These are phyloP conservation scores for Russula sp. DNA, from an alignment of 768 basidiomycete genomes.

Conservation along the genomic window DNA sequence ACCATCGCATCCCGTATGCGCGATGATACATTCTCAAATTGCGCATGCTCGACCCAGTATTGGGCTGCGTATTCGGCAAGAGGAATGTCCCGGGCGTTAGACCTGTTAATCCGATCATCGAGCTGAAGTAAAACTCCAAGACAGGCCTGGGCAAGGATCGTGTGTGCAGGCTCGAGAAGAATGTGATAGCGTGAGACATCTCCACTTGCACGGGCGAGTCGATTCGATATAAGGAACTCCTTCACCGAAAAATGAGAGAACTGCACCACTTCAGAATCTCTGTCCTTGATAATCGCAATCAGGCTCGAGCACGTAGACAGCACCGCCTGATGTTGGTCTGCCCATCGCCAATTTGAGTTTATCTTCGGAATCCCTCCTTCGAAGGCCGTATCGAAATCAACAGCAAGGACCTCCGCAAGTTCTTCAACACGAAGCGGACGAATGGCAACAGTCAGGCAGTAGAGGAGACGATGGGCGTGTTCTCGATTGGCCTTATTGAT, in stretches of 20 bases:
- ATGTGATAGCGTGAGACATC: neutral
- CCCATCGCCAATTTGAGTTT: neutral
- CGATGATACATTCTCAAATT: neutral
- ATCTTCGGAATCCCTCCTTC: neutral
- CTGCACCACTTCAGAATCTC: neutral
- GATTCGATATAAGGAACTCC: conserved; percentile 1
- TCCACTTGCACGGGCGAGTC: neutral
- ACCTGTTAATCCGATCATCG: neutral
- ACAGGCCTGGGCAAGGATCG: conserved; percentile 1
- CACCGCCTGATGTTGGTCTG: neutral
- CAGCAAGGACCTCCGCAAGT: conserved; percentile 7
- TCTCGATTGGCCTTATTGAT: neutral
- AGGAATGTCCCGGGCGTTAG: neutral
- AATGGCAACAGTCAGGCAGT: conserved; percentile 1
- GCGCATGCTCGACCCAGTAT: conserved; percentile 2
- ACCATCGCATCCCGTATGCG: neutral
- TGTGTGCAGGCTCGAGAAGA: neutral
- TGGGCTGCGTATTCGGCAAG: neutral
- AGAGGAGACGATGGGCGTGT: conserved; percentile 3
- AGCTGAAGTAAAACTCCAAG: neutral
- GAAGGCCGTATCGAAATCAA: neutral
- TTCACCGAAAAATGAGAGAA: conserved; percentile 11
- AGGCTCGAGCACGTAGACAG: conserved; percentile 7
- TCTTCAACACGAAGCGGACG: neutral
- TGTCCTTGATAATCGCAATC: neutral